phyloP scores from a whole-genome alignment of 768 basidiomycete genomes.

The Collybiopsis confluens region DNA sequence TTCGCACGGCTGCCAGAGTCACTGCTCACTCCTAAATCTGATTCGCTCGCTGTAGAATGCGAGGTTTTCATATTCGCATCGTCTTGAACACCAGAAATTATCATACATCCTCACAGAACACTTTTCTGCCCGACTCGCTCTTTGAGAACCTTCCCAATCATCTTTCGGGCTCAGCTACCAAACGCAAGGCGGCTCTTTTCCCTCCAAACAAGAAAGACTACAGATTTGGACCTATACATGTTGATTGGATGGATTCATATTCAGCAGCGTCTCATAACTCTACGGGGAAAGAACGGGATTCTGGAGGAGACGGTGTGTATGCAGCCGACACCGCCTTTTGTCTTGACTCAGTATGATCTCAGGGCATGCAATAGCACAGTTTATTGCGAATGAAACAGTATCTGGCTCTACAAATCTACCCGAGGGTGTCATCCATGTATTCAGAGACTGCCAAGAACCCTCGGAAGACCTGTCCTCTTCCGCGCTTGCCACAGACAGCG shows the following conservation, averaged over 20 bases:
- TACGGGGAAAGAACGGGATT: conserved; percentile 32
- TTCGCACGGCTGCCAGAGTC: too few relatives aligned
- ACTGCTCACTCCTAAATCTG: too few relatives aligned
- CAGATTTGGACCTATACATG: conserved; percentile 60
- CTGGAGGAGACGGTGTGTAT: conserved; percentile 27
- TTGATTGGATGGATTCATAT: conserved; percentile 70
- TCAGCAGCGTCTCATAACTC: not conserved
- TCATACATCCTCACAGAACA: conserved; percentile 23
- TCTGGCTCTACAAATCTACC: conserved; percentile 76
- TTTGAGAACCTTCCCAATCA: conserved; percentile 67
- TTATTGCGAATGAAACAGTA: conserved; percentile 45
- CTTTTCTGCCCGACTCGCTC: conserved; percentile 50
- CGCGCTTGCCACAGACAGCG: conserved; percentile 53
- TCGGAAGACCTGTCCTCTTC: conserved; percentile 24
- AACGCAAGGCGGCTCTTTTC: conserved; percentile 42
- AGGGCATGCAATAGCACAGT: conserved; percentile 62
- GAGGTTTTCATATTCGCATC: conserved; percentile 54
- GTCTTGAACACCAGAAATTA: conserved; percentile 28
- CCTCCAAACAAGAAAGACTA: conserved; percentile 49
- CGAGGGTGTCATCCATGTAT: conserved; percentile 80
- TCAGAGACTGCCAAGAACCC: conserved; percentile 52
- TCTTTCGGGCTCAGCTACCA: conserved; percentile 38
- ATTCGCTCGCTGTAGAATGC: conserved; percentile 32
- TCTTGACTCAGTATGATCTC: conserved; percentile 5
- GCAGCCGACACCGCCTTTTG: conserved; percentile 7